A percentile compares a stretch with the other conserved stretches of the same genome.
phyloP scores from a whole-genome alignment of 805 yeast species.

The Myxozyma mucilagina region DNA sequence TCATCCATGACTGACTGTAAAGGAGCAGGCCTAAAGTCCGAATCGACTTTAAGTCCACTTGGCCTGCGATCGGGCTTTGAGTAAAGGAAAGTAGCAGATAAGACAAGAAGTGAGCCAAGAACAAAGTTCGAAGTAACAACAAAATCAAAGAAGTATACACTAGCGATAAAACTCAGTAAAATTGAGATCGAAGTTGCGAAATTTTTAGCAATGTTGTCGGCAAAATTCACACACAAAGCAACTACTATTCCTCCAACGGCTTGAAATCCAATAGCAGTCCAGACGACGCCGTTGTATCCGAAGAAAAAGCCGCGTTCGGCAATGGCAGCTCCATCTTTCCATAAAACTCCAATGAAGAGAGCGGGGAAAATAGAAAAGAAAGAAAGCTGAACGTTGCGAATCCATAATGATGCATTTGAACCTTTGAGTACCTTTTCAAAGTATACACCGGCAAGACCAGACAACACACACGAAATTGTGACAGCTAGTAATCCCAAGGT shows the following conservation, averaged over 20 bases:
- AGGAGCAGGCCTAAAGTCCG: conserved; percentile 21
- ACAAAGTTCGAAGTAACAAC: conserved; percentile 41
- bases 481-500: conserved; percentile 43
- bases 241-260: conserved; percentile 47
- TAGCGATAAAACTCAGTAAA: conserved; percentile 43
- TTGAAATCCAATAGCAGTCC: conserved; percentile 43
- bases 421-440: conserved; percentile 47
- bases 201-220: conserved; percentile 47
- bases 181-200: conserved; percentile 47
- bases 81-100: conserved; percentile 44
- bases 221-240: conserved; percentile 47
- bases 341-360: conserved; percentile 41
- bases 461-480: conserved; percentile 42
- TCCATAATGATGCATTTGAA: conserved; percentile 42
- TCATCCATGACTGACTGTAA: conserved; percentile 23
- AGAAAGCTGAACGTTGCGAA: conserved; percentile 45
- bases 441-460: conserved; percentile 48
- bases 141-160: conserved; percentile 43
- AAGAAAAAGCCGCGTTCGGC: conserved; percentile 43
- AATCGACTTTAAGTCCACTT: background rate
- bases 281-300: conserved; percentile 45
- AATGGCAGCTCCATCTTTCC: conserved; percentile 42
- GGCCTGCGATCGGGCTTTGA: conserved; percentile 33
- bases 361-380: conserved; percentile 46
- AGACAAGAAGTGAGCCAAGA: conserved; percentile 42